Conservation (phyloP, 305 asterid species). For the Fraxinus xanthoxyloides region DNA sequence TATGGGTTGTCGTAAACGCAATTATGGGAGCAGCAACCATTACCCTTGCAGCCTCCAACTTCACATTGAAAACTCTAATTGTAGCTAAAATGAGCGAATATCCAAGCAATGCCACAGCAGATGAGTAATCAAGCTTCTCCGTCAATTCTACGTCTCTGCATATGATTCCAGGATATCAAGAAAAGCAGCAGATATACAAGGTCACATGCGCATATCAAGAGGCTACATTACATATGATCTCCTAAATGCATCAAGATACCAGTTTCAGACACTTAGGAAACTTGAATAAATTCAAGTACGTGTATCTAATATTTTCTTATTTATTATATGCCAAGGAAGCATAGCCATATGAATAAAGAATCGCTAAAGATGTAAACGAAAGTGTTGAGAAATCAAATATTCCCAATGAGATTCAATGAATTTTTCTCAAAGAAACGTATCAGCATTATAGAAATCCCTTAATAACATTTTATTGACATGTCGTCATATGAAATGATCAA, state of each 20-base stretch:
- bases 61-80: constrained; percentile 65
- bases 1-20: constrained; percentile 79
- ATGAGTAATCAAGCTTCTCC: constrained; percentile 83
- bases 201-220: background rate
- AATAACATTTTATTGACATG: background rate
- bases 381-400: background rate
- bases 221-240: background rate
- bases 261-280: background rate
- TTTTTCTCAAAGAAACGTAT: background rate
- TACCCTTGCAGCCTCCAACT: constrained; percentile 83
- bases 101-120: constrained; percentile 81
- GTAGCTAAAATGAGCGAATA: constrained; percentile 69
- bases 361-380: background rate
- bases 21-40: constrained; percentile 89
- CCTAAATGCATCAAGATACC: background rate
- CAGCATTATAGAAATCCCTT: background rate
- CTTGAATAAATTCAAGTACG: background rate
- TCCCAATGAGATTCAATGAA: background rate
- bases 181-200: background rate
- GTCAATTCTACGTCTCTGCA: constrained; percentile 86
- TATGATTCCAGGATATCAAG: background rate
- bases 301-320: background rate
- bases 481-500: background rate
- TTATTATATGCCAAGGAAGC: background rate
- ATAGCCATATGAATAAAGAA: background rate